Evolutionary conservation across 805 yeast species (phyloP).

Genomic region (Lachancea sp.): DNA sequence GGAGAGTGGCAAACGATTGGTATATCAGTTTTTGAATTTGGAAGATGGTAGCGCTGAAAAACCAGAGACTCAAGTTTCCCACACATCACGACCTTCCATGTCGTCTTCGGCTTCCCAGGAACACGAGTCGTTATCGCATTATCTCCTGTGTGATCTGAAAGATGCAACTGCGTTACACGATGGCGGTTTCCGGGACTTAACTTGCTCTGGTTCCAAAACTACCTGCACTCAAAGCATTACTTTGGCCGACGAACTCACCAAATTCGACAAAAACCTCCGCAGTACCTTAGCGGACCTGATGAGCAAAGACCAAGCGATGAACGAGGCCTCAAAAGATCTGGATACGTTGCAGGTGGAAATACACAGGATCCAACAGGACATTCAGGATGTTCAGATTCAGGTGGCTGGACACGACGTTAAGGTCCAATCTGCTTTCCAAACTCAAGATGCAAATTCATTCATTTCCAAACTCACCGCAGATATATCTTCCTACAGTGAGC

Average conservation of each 20-base stretch:
- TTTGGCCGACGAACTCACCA: constrained; percentile 18
- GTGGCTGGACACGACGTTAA: constrained; percentile 27
- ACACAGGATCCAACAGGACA: constrained; percentile 23
- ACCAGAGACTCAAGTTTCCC: neutral
- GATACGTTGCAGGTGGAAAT: constrained; percentile 22
- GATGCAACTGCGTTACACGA: neutral
- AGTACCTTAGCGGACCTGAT: constrained; percentile 18
- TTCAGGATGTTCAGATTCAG: constrained; percentile 23
- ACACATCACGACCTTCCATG: neutral
- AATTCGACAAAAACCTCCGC: constrained; percentile 23
- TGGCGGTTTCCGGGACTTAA: neutral
- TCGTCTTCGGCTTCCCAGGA: neutral
- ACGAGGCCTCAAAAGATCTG: constrained; percentile 25
- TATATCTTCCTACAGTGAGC: constrained; percentile 15
- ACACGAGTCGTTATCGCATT: constrained; percentile 3
- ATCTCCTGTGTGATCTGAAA: constrained; percentile 3
- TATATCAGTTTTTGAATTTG: constrained; percentile 7
- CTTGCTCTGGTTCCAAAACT: neutral
- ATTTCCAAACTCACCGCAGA: constrained; percentile 12
- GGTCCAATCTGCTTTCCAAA: constrained; percentile 27
- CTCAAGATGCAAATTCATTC: constrained; percentile 25
- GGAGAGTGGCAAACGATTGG: constrained; percentile 6
- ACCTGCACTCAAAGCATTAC: neutral
- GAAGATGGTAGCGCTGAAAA: constrained; percentile 3
- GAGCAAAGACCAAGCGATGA: constrained; percentile 26